Base-by-base conservation (phyloP, 306 rosid genomes). In the Malus asiatica region DNA sequence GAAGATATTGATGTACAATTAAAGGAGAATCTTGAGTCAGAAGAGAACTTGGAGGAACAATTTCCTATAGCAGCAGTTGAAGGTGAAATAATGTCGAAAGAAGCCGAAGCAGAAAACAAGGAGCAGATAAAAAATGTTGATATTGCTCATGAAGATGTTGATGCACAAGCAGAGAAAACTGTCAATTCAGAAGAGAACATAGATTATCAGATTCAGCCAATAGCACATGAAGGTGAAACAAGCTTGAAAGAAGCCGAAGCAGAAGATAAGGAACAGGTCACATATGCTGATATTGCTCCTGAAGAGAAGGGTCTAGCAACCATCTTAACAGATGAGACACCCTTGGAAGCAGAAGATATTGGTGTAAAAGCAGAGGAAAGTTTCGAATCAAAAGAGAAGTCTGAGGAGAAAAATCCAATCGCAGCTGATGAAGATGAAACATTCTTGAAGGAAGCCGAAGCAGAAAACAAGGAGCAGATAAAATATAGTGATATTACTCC, bases 301-400 rank as follows among this genome's bases (percentile, higher is more conserved):
- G 72, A 76, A 67, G 85, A 23, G 18, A 76, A 71, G 60, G 60
- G 65, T 74, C 63, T 45, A 48, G 70, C 20, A 44, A 58, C 53
- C 70, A 42, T 51, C 66, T 45, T 51, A 19, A 32, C 35, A 2
- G 72, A 52, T 14, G 66, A 65, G 35, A 55, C 29, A 11, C 8
- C 5, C 19, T 46, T 40, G 45, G 23, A 35, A 7, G 58, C 51
- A 3, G 77, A 70, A 42, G 46, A 25, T 40, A 23, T 38, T 58
- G 71, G 73, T 27, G 67, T 16, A 55, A n/a, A 38, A 25, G 58
- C 8, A 46, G 69, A 53, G 46, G 60, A 70, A 30, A 16, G 23
- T 35, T 48, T 53, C 11, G 61, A 52, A 68, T 52, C 65, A 5
- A 70, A 77, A 62, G 76, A 77, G 22, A 35, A 22, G n/a, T n/a